Conservation (phyloP, 169 alveolate genomes). For the Plasmodium sp. region DNA sequence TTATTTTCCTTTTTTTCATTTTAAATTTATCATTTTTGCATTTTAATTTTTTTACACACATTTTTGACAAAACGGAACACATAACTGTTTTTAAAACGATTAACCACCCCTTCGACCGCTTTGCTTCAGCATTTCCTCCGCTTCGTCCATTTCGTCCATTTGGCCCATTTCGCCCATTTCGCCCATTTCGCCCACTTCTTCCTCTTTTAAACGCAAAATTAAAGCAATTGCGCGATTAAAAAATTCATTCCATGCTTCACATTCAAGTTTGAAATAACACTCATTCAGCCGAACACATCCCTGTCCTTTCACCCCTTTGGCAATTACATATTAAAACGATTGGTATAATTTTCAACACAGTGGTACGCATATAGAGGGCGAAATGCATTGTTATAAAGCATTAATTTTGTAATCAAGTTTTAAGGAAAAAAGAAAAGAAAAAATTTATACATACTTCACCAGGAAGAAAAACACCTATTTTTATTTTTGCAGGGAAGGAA, state of each 20-base stretch:
- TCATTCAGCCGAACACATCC: neutral
- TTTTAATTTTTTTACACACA: neutral
- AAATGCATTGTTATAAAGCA: neutral
- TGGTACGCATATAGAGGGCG: neutral
- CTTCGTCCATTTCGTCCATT: neutral
- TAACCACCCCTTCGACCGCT: neutral
- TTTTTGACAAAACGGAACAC: neutral
- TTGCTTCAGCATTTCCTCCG: neutral
- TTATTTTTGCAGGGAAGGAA: neutral
- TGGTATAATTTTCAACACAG: neutral
- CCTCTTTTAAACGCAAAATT: neutral
- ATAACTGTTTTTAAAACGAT: neutral
- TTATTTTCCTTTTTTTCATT: neutral
- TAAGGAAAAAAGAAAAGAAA: neutral
- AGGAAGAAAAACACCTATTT: neutral
- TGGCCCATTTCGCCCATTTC: too few species aligned
- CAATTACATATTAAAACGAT: neutral
- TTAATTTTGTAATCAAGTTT: neutral
- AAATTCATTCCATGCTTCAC: neutral
- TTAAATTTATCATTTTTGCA: neutral
- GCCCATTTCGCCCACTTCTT: neutral
- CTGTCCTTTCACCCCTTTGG: neutral
- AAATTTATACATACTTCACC: neutral
- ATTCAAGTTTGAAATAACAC: neutral
- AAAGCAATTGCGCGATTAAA: neutral